These are phyloP conservation scores for Naganishia kalamii DNA, from an alignment of 768 basidiomycete species.

Conservation along the genomic window DNA sequence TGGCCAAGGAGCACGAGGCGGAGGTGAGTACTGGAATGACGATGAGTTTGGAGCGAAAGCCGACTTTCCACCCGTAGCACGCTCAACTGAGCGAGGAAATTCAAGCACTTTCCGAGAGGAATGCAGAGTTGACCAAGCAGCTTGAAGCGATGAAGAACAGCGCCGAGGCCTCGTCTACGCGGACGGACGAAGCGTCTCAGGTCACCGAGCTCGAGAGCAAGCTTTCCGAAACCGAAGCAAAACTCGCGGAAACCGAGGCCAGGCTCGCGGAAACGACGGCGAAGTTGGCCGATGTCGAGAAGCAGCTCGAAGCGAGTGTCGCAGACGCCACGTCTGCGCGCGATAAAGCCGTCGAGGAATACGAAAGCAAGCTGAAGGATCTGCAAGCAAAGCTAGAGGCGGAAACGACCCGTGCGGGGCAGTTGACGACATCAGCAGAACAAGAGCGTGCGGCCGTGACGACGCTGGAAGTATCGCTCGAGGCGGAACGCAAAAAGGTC, in stretches of 20 bases:
- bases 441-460: background rate
- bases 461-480: background rate
- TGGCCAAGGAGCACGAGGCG: slow-evolving; percentile 41
- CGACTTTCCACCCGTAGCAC: slow-evolving; percentile 24
- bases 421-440: background rate
- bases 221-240: slow-evolving; percentile 56
- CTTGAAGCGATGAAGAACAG: slow-evolving; percentile 23
- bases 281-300: background rate
- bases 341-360: slow-evolving; percentile 20
- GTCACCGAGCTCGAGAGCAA: slow-evolving; percentile 18
- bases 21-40: slow-evolving; percentile 34
- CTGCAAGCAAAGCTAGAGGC: slow-evolving; percentile 12
- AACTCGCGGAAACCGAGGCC: slow-evolving; percentile 75
- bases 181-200: slow-evolving; percentile 18
- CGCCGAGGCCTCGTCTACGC: slow-evolving; percentile 3
- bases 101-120: slow-evolving; percentile 33
- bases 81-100: slow-evolving; percentile 38
- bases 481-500: background rate
- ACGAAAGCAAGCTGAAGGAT: slow-evolving; percentile 20
- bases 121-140: slow-evolving; percentile 10
- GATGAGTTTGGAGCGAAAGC: background rate
- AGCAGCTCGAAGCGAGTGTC: background rate
- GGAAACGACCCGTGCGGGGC: background rate
- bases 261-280: slow-evolving; percentile 71
- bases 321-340: slow-evolving; percentile 19